Evolutionary conservation across 257 asterid species (phyloP).

Genomic region (Nicotiana noctiflora): DNA sequence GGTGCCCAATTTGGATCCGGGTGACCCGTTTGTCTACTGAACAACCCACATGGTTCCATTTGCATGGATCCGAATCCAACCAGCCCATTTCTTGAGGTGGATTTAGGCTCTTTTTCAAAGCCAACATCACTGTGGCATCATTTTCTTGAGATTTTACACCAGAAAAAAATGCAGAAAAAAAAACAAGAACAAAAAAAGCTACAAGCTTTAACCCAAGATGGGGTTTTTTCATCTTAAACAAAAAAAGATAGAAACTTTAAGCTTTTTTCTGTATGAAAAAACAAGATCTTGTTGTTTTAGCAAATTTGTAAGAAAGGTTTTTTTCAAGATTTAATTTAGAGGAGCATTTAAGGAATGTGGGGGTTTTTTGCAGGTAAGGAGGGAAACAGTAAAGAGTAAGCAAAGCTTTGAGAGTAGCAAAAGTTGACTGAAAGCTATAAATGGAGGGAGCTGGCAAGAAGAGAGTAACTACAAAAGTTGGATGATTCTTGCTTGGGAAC

Average conservation of each 20-base stretch:
- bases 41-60: constrained; percentile 57
- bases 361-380: too few relatives aligned
- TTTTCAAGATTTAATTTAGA: too few relatives aligned
- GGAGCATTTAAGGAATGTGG: too few relatives aligned
- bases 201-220: constrained; percentile 32
- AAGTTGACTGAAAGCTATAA: too few relatives aligned
- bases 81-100: constrained; percentile 43
- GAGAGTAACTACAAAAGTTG: too few relatives aligned
- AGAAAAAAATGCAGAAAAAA: constrained; percentile 26
- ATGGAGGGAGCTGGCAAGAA: too few relatives aligned
- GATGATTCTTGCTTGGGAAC: too few relatives aligned
- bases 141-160: constrained; percentile 31
- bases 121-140: constrained; percentile 57
- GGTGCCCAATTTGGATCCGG: constrained; percentile 76
- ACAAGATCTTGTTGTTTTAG: background rate
- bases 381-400: too few relatives aligned
- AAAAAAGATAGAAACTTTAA: background rate
- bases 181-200: constrained; percentile 31
- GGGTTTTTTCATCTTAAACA: constrained; percentile 14
- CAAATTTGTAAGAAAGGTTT: background rate
- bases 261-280: background rate
- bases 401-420: too few relatives aligned
- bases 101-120: constrained; percentile 56
- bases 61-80: constrained; percentile 84
- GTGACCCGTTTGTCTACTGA: constrained; percentile 48